Percentiles rank a stretch among this genome's conserved stretches.
Conservation (phyloP, 2,329 filamentous ascomycete genomes). For the Sporothrix mexicana region DNA sequence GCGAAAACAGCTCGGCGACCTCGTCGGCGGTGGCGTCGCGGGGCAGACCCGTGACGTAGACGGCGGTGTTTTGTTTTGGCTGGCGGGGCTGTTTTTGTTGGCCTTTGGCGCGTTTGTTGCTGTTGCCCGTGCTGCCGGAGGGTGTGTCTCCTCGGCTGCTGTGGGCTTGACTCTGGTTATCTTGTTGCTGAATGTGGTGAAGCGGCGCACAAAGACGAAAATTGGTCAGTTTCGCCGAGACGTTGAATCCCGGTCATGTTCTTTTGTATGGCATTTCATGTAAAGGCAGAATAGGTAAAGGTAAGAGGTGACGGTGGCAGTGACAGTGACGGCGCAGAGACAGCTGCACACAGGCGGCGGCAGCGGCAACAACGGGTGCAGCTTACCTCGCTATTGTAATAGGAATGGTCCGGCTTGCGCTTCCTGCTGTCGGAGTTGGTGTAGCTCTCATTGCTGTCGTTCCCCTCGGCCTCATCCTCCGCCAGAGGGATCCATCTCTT, state of each 20-base stretch:
- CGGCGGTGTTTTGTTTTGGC: conserved; percentile 77
- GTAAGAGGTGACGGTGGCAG: background rate
- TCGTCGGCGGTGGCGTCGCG: conserved; percentile 78
- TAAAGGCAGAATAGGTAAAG: background rate
- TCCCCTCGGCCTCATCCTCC: conserved; percentile 40
- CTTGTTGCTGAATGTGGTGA: conserved; percentile 19
- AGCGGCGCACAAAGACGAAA: conserved; percentile 1
- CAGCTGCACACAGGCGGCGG: conserved; percentile 29
- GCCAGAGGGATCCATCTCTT: conserved; percentile 73
- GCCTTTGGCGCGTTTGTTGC: conserved; percentile 36
- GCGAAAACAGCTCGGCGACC: conserved; percentile 80
- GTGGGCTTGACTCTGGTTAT: conserved; percentile 11
- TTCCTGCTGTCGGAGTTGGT: conserved; percentile 46
- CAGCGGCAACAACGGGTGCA: conserved; percentile 39
- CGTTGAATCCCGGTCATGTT: background rate
- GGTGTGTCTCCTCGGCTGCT: conserved; percentile 27
- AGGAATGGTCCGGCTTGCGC: conserved; percentile 49
- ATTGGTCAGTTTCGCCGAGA: conserved; percentile 24
- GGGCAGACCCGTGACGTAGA: conserved; percentile 91
- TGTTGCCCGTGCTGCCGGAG: conserved; percentile 17
- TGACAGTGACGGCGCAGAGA: conserved; percentile 10
- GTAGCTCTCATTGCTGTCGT: conserved; percentile 32
- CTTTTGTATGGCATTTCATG: conserved; percentile 17
- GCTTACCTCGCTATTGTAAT: conserved; percentile 51
- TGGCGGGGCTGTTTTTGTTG: conserved; percentile 50